phyloP scores from a whole-genome alignment of 768 basidiomycete species.

The Macrolepiota dolichaula region DNA sequence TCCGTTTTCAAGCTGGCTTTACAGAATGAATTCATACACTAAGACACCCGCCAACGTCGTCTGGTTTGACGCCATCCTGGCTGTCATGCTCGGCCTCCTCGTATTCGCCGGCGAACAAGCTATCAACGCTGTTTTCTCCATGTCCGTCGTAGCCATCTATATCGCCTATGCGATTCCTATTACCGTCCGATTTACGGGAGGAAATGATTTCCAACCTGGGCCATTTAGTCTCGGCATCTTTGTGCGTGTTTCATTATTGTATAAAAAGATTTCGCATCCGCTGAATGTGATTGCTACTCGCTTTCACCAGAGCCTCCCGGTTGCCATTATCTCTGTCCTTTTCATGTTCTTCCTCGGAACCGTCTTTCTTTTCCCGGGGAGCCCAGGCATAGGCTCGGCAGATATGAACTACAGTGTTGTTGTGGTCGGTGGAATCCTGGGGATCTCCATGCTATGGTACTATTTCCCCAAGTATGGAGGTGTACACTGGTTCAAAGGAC shows the following conservation, averaged over 20 bases:
- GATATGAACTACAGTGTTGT: constrained; percentile 76
- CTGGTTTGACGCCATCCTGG: constrained; percentile 42
- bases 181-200: constrained; percentile 40
- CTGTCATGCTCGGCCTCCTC: constrained; percentile 53
- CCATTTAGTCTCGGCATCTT: constrained; percentile 49
- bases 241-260: constrained; percentile 16
- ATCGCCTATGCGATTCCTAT: constrained; percentile 57
- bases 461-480: constrained; percentile 75
- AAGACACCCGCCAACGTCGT: constrained; percentile 61
- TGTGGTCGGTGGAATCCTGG: constrained; percentile 60
- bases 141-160: constrained; percentile 42
- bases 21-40: constrained; percentile 53
- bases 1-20: constrained; percentile 60
- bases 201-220: constrained; percentile 50
- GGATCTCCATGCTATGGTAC: constrained; percentile 62
- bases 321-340: constrained; percentile 52
- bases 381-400: constrained; percentile 38
- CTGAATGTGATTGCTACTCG: neutral
- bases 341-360: constrained; percentile 69
- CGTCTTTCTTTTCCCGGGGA: constrained; percentile 64
- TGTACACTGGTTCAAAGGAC: constrained; percentile 71
- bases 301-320: constrained; percentile 48
- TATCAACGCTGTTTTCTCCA: constrained; percentile 56
- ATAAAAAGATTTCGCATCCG: neutral
- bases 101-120: constrained; percentile 59